Evolutionary conservation across 202 grass and related monocot genomes (phyloP), one percentile per base, ranked within the genome.

Genomic region (Saccharum hybrid): DNA sequence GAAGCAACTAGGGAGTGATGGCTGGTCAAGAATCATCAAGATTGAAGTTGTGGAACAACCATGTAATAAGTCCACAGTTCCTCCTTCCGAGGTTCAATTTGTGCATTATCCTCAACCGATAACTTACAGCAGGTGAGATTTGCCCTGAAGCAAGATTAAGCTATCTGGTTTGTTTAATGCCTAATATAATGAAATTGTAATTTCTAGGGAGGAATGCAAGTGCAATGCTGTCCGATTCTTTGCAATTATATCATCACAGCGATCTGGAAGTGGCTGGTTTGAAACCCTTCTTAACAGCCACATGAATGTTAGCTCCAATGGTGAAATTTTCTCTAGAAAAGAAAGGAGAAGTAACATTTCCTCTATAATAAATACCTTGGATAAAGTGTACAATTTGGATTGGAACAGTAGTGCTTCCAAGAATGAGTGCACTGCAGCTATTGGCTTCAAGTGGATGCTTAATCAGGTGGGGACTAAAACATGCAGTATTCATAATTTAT

Each of bases 361-460:
- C 26, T 81, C 92, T 73, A 97, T 97, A 43, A 84, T 79, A 87
- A 87, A 86, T 21, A 94, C 92, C 59, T 79, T 97, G 54, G 92
- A 97, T 72, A 91, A 79, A 85, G 92, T 97, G 26, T 97, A 97
- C 83, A 93, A 83, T 79, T 82, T 97, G 77, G 92, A 97, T 84
- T 97, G 92, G 88, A 91, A 84, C 77, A 97, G 92, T 60, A 97
- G 94, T 15, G 92, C 94, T 90, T 92, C 92, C 36, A 94, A 97
- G 86, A 83, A 97, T 86, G 92, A 94, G 82, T 97, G 94, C 79
- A 97, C 92, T 72, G 86, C 92, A 75, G 94, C 90, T 59, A 82
- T 89, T 86, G 94, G 94, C 75, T 84, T 97, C 33, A 97, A 97
- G 66, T 97, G 94, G 94, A 97, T 97, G 94, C 90, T 97, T 76